A percentile compares a stretch with the other conserved stretches of the same genome.
Conservation (phyloP, 441 rosid species). For the Erodium texanum region DNA sequence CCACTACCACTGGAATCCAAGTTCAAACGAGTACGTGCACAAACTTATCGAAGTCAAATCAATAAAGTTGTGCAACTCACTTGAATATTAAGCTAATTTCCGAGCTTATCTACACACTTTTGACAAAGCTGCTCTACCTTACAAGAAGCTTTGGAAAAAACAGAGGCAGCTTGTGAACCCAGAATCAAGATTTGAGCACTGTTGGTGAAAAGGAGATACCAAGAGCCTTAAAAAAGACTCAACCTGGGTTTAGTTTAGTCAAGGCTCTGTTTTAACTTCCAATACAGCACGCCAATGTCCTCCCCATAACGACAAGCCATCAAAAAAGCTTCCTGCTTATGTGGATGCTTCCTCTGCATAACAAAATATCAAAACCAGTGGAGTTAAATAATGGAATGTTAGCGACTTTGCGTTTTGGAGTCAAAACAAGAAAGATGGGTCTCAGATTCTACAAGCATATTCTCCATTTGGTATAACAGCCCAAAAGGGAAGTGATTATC, state of each 20-base stretch:
- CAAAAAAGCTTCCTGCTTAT: too few relatives aligned
- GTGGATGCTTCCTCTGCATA: too few relatives aligned
- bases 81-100: not conserved
- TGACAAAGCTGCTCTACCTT: not conserved
- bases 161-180: too few relatives aligned
- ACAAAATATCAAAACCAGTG: too few relatives aligned
- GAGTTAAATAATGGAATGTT: too few relatives aligned
- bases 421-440: not conserved
- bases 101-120: not conserved
- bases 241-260: not conserved
- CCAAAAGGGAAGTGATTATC: slow-evolving; percentile 38
- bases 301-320: too few relatives aligned
- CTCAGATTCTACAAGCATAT: not conserved
- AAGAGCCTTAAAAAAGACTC: not conserved
- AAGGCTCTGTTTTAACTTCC: not conserved
- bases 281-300: not conserved
- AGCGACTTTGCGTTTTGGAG: not conserved
- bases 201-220: not conserved
- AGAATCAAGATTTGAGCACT: too few relatives aligned
- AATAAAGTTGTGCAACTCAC: not conserved
- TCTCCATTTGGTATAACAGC: slow-evolving; percentile 10
- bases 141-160: too few relatives aligned
- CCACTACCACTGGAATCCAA: not conserved
- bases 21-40: not conserved
- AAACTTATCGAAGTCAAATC: not conserved